Conservation (phyloP, 2,329 filamentous ascomycete genomes). For the Fusarium buxicola region DNA sequence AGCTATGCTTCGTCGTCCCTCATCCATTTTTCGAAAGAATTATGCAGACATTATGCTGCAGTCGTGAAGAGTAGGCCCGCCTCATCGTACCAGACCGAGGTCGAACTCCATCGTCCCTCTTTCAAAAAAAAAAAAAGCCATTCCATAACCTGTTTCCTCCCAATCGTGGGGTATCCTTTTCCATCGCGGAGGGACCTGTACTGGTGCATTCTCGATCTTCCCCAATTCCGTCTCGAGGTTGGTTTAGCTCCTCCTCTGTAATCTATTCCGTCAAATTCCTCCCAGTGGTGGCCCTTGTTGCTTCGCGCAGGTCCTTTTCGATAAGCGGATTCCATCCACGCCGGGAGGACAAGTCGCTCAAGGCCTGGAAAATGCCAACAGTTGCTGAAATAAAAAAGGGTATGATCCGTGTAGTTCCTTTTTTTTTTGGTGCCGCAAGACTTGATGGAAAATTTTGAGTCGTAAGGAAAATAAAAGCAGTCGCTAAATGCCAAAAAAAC, state of each 20-base stretch:
- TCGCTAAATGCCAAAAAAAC: conserved; percentile 63
- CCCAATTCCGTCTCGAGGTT: conserved; percentile 44
- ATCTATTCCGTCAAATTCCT: conserved; percentile 46
- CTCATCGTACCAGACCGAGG: conserved; percentile 48
- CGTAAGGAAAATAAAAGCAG: conserved; percentile 49
- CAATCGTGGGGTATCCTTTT: conserved; percentile 44
- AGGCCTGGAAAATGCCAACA: conserved; percentile 43
- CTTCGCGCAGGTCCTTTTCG: conserved; percentile 30
- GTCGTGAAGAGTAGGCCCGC: conserved; percentile 45
- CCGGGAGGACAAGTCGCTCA: conserved; percentile 40
- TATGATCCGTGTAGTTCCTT: conserved; percentile 56
- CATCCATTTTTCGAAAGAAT: conserved; percentile 44
- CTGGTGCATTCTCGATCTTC: conserved; percentile 52
- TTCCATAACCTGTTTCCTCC: conserved; percentile 36
- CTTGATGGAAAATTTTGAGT: conserved; percentile 51
- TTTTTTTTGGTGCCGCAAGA: conserved; percentile 57
- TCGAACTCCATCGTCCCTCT: conserved; percentile 41
- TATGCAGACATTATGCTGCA: conserved; percentile 47
- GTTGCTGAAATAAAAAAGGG: conserved; percentile 47
- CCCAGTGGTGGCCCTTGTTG: conserved; percentile 39
- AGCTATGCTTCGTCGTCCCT: conserved; percentile 28
- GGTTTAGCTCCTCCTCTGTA: conserved; percentile 43
- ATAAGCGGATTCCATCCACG: conserved; percentile 28
- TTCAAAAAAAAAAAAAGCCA: conserved; percentile 36
- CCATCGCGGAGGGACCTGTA: conserved; percentile 41